These are phyloP conservation scores for Mangifera indica DNA, from an alignment of 345 rosid species.

Conservation along the genomic window DNA sequence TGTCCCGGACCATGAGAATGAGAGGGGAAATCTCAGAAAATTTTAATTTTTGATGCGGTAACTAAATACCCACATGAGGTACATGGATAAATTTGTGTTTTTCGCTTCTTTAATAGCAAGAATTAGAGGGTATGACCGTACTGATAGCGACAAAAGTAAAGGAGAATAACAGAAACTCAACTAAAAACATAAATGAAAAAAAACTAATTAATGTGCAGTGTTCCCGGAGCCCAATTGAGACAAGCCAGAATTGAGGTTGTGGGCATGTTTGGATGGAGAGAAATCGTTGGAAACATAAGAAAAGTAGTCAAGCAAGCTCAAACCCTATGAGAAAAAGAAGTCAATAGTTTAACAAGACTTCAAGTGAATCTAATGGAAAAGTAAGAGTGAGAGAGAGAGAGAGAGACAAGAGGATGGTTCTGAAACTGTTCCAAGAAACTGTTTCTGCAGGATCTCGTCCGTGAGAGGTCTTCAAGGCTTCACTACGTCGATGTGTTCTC, in stretches of 20 bases:
- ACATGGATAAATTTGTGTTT: neutral
- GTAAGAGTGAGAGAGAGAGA: no score
- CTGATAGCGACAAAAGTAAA: neutral
- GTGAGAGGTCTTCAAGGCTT: no score
- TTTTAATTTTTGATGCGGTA: neutral
- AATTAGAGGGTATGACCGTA: neutral
- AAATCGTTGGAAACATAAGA: neutral
- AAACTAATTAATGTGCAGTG: neutral
- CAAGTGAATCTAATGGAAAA: no score
- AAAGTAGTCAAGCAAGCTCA: neutral
- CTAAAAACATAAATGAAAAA: no score
- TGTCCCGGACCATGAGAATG: neutral
- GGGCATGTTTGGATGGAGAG: neutral
- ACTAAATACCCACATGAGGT: neutral
- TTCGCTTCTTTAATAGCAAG: neutral
- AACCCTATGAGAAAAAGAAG: neutral
- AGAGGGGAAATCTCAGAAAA: no score
- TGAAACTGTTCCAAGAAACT: no score
- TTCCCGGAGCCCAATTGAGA: neutral
- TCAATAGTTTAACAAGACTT: no score
- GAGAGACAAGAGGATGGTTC: no score
- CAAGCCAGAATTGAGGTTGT: neutral
- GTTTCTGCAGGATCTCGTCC: no score
- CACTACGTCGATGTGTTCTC: no score
- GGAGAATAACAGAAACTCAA: neutral